Base-by-base conservation (phyloP, 148 eudicot species). In the Rhododendron mucronatum region DNA sequence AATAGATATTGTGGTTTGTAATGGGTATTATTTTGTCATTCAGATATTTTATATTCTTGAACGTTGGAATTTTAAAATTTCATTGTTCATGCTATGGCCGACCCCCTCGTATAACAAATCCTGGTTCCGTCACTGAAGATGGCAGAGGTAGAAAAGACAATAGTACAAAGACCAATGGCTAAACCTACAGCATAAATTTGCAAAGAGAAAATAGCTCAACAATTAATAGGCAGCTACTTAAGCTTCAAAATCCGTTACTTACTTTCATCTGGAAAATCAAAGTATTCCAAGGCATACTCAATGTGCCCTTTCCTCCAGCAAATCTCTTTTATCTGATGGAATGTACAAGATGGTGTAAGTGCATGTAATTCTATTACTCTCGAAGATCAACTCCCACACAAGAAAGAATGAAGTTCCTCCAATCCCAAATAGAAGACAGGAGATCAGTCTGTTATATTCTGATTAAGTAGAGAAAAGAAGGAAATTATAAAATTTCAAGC, bases 181-280 rank as follows among this genome's bases (percentile, higher is more conserved):
- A 39, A 82, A 82, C 16, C 10, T 21, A 57, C 23, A 65, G 18
- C 55, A 63, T 55, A 28, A 21, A 82, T 39, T 23, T n/a, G 33
- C 74, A 23, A 37, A 59, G 16, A 57, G 20, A 85, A 67, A n/a
- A 63, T 5, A 74, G 39, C 55, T 79, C 77, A 21, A 23, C 77
- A 21, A 35, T 74, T 30, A 71, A 74, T 35, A 20, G 41, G 44
- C 7, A 82, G 45, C 47, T 71, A 37, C 81, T 16, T 26, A 28
- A 73, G 85, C 45, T 69, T 82, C 3, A 23, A 21, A 69, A 45
- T 23, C 12, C 16, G 28, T 82, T 61, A 87, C 88, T 87, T 87
- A 87, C 88, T 87, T 83, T 87, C 88, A 45, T 78, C 88, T 0
- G 88, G 79, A 48, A 83, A 87, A 78, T 87, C 88, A 65, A 83